Evolutionary conservation across 495 filamentous ascomycete genomes (phyloP).

Genomic region (Talaromyces proteolyticus): DNA sequence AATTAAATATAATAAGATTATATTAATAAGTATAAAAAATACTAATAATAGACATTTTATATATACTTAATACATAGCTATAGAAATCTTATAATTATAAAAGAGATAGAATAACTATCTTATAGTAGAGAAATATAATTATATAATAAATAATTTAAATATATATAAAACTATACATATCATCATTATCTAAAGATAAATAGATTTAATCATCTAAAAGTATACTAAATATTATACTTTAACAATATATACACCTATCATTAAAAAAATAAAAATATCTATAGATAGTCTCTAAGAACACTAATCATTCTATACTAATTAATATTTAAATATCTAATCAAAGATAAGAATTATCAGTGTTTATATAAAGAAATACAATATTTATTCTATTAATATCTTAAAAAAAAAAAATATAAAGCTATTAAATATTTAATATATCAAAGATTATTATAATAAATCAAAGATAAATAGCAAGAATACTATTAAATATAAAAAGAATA

Average conservation of each 20-base stretch:
- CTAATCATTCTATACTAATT: neutral
- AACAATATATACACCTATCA: neutral
- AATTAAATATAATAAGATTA: too few species aligned
- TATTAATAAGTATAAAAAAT: neutral
- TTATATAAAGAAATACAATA: neutral
- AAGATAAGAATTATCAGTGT: neutral
- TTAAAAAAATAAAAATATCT: too few species aligned
- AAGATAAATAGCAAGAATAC: neutral
- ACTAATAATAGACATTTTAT: neutral
- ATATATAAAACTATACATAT: neutral
- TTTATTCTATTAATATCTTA: too few species aligned
- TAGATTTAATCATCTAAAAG: neutral
- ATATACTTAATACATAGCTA: neutral
- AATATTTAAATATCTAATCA: neutral
- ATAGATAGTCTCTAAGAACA: neutral
- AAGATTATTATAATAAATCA: neutral
- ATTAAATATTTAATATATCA: too few species aligned
- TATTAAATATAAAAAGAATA: neutral
- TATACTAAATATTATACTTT: neutral
- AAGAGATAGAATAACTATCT: neutral
- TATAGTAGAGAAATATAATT: neutral
- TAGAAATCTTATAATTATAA: neutral
- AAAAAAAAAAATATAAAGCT: too few species aligned
- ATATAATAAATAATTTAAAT: neutral
- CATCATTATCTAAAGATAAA: neutral